These are phyloP conservation scores for Porcisia hertigi DNA, from an alignment of 208 protist genomes.

Conservation along the genomic window DNA sequence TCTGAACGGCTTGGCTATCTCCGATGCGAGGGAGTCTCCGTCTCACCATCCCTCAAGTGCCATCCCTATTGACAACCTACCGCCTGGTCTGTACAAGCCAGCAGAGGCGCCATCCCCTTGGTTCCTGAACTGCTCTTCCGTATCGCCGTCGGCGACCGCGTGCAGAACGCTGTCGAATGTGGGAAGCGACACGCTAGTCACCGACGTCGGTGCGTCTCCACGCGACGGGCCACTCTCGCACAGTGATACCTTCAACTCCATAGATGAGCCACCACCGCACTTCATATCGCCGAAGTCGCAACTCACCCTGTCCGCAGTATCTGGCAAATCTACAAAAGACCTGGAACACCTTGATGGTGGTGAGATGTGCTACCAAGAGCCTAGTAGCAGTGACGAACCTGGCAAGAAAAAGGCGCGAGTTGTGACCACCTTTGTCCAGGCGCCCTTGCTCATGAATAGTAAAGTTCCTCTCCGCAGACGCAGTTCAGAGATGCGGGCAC, in stretches of 20 bases:
- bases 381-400: background rate
- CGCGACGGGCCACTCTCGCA: background rate
- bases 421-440: background rate
- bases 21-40: background rate
- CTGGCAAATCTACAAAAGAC: background rate
- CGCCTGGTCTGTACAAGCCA: background rate
- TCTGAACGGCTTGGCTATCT: background rate
- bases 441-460: slow-evolving; percentile 9
- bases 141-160: background rate
- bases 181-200: background rate
- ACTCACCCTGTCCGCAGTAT: background rate
- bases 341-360: background rate
- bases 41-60: background rate
- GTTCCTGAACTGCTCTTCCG: background rate
- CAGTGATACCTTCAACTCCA: background rate
- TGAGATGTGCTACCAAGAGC: background rate
- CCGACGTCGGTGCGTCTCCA: background rate
- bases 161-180: background rate
- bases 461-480: background rate
- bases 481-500: background rate
- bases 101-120: background rate
- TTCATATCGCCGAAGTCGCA: background rate
- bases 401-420: background rate
- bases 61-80: background rate
- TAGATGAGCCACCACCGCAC: background rate